phyloP scores from a whole-genome alignment of 1,284 basidiomycete species.

The Taiwanofungus camphoratus region DNA sequence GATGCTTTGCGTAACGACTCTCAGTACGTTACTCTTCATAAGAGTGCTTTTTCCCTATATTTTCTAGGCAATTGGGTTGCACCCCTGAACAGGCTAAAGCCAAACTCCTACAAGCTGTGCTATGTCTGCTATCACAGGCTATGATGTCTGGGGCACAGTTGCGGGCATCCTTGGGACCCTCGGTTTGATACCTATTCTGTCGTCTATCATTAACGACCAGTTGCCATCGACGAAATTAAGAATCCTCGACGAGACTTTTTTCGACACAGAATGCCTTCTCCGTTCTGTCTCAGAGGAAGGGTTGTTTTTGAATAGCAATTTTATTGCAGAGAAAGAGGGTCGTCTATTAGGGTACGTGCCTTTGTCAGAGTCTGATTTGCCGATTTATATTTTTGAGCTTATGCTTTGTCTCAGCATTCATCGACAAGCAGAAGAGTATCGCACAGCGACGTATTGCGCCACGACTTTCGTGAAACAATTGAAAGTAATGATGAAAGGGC shows the following conservation, averaged over 20 bases:
- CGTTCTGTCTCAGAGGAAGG: neutral
- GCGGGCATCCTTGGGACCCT: slow-evolving; percentile 1
- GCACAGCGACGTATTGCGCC: neutral
- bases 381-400: neutral
- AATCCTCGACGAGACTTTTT: neutral
- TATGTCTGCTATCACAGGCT: neutral
- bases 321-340: neutral
- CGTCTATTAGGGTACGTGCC: neutral
- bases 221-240: neutral
- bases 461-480: slow-evolving; percentile 3
- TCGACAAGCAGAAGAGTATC: neutral
- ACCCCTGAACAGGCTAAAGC: neutral
- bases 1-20: neutral
- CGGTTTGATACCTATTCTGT: neutral
- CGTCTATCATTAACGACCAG: neutral
- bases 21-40: too few relatives aligned
- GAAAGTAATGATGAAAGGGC: neutral
- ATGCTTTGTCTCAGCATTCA: neutral
- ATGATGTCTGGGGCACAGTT: slow-evolving; percentile 7
- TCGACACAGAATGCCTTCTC: neutral
- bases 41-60: neutral
- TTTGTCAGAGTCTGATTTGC: too few relatives aligned
- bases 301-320: neutral
- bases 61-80: neutral
- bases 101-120: neutral